These are phyloP conservation scores for Setomelanomma holmii DNA, from an alignment of 2,329 filamentous ascomycete species.

Conservation along the genomic window DNA sequence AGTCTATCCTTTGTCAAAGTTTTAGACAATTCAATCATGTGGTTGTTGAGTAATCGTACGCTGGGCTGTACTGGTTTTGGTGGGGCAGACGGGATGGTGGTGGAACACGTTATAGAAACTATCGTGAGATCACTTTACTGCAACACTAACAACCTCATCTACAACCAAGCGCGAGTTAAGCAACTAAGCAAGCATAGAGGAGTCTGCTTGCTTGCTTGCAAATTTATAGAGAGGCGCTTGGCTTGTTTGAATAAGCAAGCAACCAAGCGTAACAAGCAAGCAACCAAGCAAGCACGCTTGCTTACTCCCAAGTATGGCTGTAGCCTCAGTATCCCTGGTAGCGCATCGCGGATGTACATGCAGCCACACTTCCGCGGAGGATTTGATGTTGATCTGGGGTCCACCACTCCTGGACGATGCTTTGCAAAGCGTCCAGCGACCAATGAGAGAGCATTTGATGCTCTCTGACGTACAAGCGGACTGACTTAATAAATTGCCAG, in stretches of 20 bases:
- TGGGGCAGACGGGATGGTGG: too few relatives aligned
- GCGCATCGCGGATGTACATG: background rate
- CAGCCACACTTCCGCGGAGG: background rate
- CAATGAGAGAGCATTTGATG: background rate
- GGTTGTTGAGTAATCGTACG: too few relatives aligned
- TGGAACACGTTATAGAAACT: too few relatives aligned
- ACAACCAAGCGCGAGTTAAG: background rate
- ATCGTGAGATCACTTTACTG: conserved; percentile 3
- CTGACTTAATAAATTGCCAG: background rate
- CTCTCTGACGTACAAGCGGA: background rate
- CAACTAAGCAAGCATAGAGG: conserved; percentile 1
- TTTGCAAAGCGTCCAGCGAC: background rate
- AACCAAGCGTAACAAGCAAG: background rate
- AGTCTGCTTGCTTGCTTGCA: conserved; percentile 3
- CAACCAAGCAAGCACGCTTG: background rate
- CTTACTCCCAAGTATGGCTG: too few relatives aligned
- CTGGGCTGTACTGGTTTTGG: too few relatives aligned
- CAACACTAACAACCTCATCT: conserved; percentile 2
- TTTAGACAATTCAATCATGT: too few relatives aligned
- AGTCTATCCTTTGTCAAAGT: too few relatives aligned
- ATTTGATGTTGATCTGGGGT: background rate
- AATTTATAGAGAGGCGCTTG: conserved; percentile 5
- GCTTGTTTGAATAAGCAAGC: background rate
- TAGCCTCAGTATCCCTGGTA: background rate
- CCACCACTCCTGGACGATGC: background rate